Evolutionary conservation across 2,329 filamentous ascomycete genomes (phyloP).

Genomic region (Chaetomiaceae sp.): DNA sequence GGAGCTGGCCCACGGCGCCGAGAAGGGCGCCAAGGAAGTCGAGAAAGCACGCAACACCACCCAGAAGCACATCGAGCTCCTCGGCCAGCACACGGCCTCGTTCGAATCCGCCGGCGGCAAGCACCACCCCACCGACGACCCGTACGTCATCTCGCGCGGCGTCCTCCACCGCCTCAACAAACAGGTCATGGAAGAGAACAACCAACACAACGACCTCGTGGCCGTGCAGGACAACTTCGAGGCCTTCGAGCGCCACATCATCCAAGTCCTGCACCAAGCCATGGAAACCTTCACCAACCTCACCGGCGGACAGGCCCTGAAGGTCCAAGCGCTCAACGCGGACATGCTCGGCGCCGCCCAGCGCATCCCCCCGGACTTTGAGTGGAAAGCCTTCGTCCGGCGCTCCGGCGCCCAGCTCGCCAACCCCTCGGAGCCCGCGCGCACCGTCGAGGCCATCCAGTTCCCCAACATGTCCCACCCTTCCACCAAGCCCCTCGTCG

Average conservation of each 20-base stretch:
- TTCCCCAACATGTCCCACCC: slow-evolving; percentile 88
- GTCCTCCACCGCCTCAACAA: slow-evolving; percentile 80
- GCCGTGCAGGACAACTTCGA: slow-evolving; percentile 87
- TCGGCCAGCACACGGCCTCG: slow-evolving; percentile 77
- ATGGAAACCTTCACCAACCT: slow-evolving; percentile 81
- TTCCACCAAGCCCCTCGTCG: slow-evolving; percentile 76
- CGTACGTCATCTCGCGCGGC: slow-evolving; percentile 79
- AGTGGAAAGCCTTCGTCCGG: slow-evolving; percentile 81
- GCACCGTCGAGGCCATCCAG: slow-evolving; percentile 65
- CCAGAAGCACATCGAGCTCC: slow-evolving; percentile 93
- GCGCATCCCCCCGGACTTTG: slow-evolving; percentile 76
- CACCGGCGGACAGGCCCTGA: slow-evolving; percentile 74
- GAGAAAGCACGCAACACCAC: slow-evolving; percentile 81
- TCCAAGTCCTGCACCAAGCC: slow-evolving; percentile 76
- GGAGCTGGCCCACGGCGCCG: slow-evolving; percentile 75
- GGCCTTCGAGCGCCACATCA: slow-evolving; percentile 79
- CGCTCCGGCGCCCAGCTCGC: slow-evolving; percentile 70
- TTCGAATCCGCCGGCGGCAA: slow-evolving; percentile 73
- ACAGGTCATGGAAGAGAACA: slow-evolving; percentile 93
- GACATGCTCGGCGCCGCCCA: slow-evolving; percentile 78
- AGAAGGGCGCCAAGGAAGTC: slow-evolving; percentile 83
- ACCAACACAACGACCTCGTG: slow-evolving; percentile 86
- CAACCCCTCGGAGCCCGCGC: slow-evolving; percentile 69
- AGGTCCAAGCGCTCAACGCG: slow-evolving; percentile 71
- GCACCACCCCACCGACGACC: slow-evolving; percentile 70